Base-by-base conservation (phyloP, 768 basidiomycete species). In the Tricholoma matsutake region DNA sequence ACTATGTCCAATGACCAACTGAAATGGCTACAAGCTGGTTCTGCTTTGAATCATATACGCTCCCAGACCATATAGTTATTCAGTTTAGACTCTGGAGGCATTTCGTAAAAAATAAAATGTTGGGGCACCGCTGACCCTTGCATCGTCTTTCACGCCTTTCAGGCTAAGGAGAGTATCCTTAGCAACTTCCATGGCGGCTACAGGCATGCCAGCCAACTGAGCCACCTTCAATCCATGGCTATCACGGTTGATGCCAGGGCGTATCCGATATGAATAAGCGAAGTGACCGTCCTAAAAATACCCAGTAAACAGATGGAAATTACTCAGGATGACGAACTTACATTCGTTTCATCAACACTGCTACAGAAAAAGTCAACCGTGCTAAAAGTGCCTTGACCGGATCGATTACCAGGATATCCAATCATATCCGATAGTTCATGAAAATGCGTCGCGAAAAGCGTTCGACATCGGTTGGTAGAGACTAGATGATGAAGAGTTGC, bases 401-500 rank as follows among this genome's bases (percentile, higher is more conserved):
- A 71, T 56, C 78, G 69, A 59, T 78, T 72, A 22, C 81, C 71
- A 31, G 75, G 72, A 67, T 86, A 86, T 0, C 88, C 86, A 18
- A 98, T 78, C 83, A 98, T 86, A 61, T 91, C 86, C 1, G 91
- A 87, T 20, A 98, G 75, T 70, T 98, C 95, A 71, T 98, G 96
- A 69, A 97, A 98, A 75, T 99, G 96, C n/a, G 96, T 99, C 6
- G 96, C 96, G 69, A 98, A 99, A 31, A 99, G 78, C n/a, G 92
- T 82, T 16, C 94, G 85, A 69, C 91, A 93, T 56, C 78, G 76
- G 67, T 92, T 92, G 31, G 83, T 81, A 35, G 83, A 76, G 39
- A 86, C 75, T 18, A 98, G 81, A 71, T 98, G 88, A 67, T 96
- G 88, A 34, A 96, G 80, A 2, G 93, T 87, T 6, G 93, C 92